These are phyloP conservation scores for Phytopythium delawarense DNA, from an alignment of 352 stramenopile genomes.

Conservation along the genomic window DNA sequence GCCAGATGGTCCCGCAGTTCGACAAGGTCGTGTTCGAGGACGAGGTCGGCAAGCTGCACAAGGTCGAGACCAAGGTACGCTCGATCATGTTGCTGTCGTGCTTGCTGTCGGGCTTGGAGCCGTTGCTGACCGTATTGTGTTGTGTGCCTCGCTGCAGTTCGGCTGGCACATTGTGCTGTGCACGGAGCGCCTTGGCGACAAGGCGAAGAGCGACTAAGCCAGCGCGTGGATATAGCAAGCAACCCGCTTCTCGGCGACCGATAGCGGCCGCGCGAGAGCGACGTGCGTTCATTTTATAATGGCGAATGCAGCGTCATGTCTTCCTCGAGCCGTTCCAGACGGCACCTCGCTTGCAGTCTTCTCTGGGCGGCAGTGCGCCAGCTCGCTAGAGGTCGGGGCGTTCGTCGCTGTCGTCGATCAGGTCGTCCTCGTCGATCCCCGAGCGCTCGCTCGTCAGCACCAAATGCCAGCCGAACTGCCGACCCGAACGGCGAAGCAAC, in stretches of 20 bases:
- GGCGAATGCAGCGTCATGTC: neutral
- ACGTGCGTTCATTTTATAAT: neutral
- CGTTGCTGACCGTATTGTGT: slow-evolving; percentile 5
- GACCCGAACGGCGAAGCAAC: neutral
- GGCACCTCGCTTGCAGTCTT: neutral
- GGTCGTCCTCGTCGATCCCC: slow-evolving; percentile 33
- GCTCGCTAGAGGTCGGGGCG: slow-evolving; percentile 2
- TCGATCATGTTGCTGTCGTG: neutral
- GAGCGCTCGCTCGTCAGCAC: slow-evolving; percentile 64
- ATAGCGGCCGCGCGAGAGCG: neutral
- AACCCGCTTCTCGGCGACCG: neutral
- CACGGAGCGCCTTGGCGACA: slow-evolving; percentile 49
- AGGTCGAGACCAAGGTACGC: slow-evolving; percentile 52
- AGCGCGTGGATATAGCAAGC: neutral
- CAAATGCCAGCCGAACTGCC: slow-evolving; percentile 79
- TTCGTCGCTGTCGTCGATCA: slow-evolving; percentile 17
- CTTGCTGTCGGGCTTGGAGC: neutral
- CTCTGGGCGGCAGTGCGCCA: neutral
- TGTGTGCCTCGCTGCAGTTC: slow-evolving; percentile 32
- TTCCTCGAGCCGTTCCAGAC: neutral
- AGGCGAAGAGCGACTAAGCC: slow-evolving; percentile 26
- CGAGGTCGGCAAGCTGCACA: slow-evolving; percentile 47
- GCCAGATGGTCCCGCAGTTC: slow-evolving; percentile 75
- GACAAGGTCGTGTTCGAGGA: slow-evolving; percentile 64
- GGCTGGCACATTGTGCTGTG: slow-evolving; percentile 77